Conservation (phyloP, 2,329 filamentous ascomycete genomes). For the Colletotrichum tropicicola region DNA sequence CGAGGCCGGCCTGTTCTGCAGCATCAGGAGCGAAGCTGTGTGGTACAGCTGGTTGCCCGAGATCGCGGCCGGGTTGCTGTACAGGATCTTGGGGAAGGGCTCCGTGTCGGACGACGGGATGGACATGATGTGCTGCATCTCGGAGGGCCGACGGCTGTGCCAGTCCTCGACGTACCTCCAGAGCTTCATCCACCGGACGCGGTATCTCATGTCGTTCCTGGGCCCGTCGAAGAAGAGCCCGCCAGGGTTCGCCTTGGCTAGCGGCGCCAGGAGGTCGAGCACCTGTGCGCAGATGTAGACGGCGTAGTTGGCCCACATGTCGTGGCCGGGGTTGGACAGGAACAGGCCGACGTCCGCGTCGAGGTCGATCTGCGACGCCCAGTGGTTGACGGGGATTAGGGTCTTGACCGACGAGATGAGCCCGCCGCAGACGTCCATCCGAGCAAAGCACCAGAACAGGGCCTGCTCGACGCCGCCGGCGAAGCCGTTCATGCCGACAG, state of each 20-base stretch:
- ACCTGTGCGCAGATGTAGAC: slow-evolving; percentile 64
- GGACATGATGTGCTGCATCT: slow-evolving; percentile 55
- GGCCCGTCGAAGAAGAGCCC: slow-evolving; percentile 43
- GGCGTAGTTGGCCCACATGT: slow-evolving; percentile 68
- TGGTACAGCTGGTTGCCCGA: slow-evolving; percentile 67
- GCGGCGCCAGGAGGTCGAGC: slow-evolving; percentile 46
- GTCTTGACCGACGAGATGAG: slow-evolving; percentile 64
- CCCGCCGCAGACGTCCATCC: slow-evolving; percentile 67
- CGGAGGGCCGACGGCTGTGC: slow-evolving; percentile 53
- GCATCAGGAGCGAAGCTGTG: slow-evolving; percentile 61
- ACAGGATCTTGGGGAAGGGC: slow-evolving; percentile 62
- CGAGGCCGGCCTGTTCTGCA: slow-evolving; percentile 50
- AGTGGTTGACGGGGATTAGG: slow-evolving; percentile 55
- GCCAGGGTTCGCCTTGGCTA: slow-evolving; percentile 51
- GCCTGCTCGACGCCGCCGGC: slow-evolving; percentile 61
- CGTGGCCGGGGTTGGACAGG: slow-evolving; percentile 43
- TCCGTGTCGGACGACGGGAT: slow-evolving; percentile 41
- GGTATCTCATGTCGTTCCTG: slow-evolving; percentile 15
- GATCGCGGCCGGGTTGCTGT: slow-evolving; percentile 62
- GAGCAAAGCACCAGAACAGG: slow-evolving; percentile 67
- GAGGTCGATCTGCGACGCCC: slow-evolving; percentile 47
- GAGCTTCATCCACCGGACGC: slow-evolving; percentile 53
- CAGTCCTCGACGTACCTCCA: slow-evolving; percentile 61
- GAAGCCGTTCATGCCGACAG: slow-evolving; percentile 61
- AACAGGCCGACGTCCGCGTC: slow-evolving; percentile 46